Conservation (phyloP, 2,329 filamentous ascomycete species). For the Claviceps citrina region DNA sequence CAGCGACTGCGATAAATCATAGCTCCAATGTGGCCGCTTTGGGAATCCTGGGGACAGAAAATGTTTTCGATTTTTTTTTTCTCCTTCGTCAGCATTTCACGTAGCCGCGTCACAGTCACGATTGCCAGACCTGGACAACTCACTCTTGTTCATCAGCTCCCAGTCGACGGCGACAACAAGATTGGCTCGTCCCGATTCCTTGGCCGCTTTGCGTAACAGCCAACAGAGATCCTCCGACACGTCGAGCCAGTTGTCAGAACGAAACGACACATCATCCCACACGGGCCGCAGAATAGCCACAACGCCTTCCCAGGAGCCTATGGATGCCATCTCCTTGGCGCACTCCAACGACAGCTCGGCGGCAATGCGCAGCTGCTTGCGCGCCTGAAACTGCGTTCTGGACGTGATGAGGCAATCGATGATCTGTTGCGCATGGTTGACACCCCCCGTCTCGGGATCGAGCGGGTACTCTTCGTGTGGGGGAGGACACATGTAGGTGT, state of each 20-base stretch:
- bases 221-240: conserved; percentile 46
- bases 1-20: conserved; percentile 43
- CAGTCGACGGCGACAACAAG: conserved; percentile 48
- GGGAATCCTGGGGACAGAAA: conserved; percentile 30
- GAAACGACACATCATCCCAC: conserved; percentile 42
- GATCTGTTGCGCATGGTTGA: conserved; percentile 41
- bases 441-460: conserved; percentile 24
- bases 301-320: conserved; percentile 37
- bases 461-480: conserved; percentile 45
- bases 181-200: conserved; percentile 34
- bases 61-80: not conserved
- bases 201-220: conserved; percentile 43
- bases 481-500: conserved; percentile 51
- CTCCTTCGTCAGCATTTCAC: no score
- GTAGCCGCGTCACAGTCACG: no score
- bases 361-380: conserved; percentile 35
- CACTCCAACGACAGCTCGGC: conserved; percentile 43
- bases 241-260: conserved; percentile 43
- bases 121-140: conserved; percentile 14
- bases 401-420: conserved; percentile 36
- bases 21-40: conserved; percentile 41
- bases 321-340: conserved; percentile 37
- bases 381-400: conserved; percentile 36
- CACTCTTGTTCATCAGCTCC: conserved; percentile 46
- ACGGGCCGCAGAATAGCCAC: conserved; percentile 38